Conservation (phyloP, 1,284 basidiomycete genomes). For the Taiwanofungus camphoratus region DNA sequence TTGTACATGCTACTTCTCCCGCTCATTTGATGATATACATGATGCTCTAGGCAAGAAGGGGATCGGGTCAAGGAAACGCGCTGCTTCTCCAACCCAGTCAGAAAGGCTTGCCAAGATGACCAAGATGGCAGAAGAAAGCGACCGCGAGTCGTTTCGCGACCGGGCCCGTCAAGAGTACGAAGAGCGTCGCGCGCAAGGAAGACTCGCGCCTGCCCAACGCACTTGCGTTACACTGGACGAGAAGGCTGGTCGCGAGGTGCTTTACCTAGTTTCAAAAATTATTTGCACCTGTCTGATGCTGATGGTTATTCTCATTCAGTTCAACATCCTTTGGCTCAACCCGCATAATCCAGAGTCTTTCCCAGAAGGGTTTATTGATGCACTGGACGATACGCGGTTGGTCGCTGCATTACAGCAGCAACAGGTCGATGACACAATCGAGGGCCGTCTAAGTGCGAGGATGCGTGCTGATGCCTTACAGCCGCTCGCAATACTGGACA, state of each 20-base stretch:
- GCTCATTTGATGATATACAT: slow-evolving; percentile 5
- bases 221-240: slow-evolving; percentile 73
- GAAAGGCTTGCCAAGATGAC: slow-evolving; percentile 71
- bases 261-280: slow-evolving; percentile 16
- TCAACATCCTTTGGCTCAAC: slow-evolving; percentile 75
- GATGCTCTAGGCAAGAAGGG: slow-evolving; percentile 59
- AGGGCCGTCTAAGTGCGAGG: slow-evolving; percentile 51
- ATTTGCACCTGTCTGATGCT: background rate
- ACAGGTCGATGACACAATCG: slow-evolving; percentile 27
- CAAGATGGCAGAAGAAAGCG: slow-evolving; percentile 55
- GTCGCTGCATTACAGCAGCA: slow-evolving; percentile 20
- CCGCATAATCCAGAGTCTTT: slow-evolving; percentile 58
- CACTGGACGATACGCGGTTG: slow-evolving; percentile 36
- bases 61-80: slow-evolving; percentile 67
- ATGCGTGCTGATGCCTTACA: slow-evolving; percentile 67
- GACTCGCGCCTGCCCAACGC: slow-evolving; percentile 59
- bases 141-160: slow-evolving; percentile 56
- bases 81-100: slow-evolving; percentile 52
- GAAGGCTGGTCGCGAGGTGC: slow-evolving; percentile 55
- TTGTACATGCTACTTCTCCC: background rate
- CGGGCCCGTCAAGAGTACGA: slow-evolving; percentile 66
- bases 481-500: slow-evolving; percentile 35
- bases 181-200: slow-evolving; percentile 63
- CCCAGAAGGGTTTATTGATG: slow-evolving; percentile 57
- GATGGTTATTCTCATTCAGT: slow-evolving; percentile 31